These are phyloP conservation scores for Aphanomyces euteiches DNA, from an alignment of 352 stramenopile species.

Conservation along the genomic window DNA sequence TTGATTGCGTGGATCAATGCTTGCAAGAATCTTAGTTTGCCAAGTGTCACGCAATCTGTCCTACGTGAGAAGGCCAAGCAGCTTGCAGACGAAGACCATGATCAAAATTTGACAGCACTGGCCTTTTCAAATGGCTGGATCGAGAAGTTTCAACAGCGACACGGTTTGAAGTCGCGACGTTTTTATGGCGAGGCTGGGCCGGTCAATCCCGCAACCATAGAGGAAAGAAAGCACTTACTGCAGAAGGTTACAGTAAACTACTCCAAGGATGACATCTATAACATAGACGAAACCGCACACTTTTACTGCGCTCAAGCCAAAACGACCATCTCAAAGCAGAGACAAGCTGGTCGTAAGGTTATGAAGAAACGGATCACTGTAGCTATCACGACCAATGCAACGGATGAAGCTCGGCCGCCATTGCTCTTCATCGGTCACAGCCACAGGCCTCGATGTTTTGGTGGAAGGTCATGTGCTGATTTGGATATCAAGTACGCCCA, in stretches of 20 bases:
- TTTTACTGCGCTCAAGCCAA: conserved; percentile 17
- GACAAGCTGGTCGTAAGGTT: neutral
- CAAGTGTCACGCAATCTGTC: no score
- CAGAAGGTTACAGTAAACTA: neutral
- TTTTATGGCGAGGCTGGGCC: conserved; percentile 26
- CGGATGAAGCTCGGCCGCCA: neutral
- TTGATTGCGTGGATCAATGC: no score
- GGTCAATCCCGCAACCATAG: neutral
- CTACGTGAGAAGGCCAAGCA: no score
- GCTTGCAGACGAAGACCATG: no score
- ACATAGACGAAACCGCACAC: conserved; percentile 31
- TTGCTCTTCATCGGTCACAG: conserved; percentile 7
- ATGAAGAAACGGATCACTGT: conserved; percentile 11
- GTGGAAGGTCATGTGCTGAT: neutral
- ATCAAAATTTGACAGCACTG: neutral
- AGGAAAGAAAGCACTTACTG: neutral
- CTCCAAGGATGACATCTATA: conserved; percentile 30
- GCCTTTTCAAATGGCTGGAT: conserved; percentile 24
- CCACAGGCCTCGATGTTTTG: neutral
- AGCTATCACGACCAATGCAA: neutral
- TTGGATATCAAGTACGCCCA: neutral
- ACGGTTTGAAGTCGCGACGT: conserved; percentile 23
- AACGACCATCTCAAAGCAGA: neutral
- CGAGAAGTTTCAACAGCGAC: conserved; percentile 17
- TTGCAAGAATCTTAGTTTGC: no score